Evolutionary conservation across 331 rosid genomes (phyloP), one percentile per base, ranked within the genome.

Genomic region (Malus hybrid): DNA sequence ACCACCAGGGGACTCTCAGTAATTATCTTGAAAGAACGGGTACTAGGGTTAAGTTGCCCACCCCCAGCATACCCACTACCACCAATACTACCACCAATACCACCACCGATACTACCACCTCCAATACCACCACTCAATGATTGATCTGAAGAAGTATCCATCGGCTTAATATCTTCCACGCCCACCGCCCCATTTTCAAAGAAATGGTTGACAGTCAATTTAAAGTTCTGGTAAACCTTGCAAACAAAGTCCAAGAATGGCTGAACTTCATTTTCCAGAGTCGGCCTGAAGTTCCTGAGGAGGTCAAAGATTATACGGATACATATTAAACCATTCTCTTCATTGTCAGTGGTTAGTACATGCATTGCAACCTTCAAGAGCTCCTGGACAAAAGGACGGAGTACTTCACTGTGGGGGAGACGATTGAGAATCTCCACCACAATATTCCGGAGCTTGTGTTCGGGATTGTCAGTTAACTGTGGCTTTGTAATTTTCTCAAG

Each of bases 1-100:
- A 91, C 98, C 81, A 93, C 97, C 66, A 93, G 83, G 9, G 98
- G 98, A 80, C 98, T 88, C 89, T 93, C 98, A 0, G 97, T 93
- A 62, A 93, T 90, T 66, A 93, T 87, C 86, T 91, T 93, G 83
- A 93, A 93, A 36, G 98, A 93, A 15, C 97, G 90, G n/a, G 90
- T 86, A 81, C 97, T 93, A n/a, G 98, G 97, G 79, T 93, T 93
- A 77, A 93, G 93, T 85, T 88, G 93, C 14, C 80, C 79, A 16
- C 90, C 84, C 72, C 88, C 94, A 16, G 82, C 64, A 71, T 88
- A 78, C 33, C 85, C 76, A 56, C 83, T 16, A 33, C 67, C 67
- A 16, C 67, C 67, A 31, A 63, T 63, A 63, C 67, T n/a, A 63
- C 67, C 67, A 0, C 39, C 67, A 6, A 27, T 28, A 63, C 67